Evolutionary conservation across 1,139 yeast species (phyloP).

Genomic region (Lodderomyces parapsilosis): DNA sequence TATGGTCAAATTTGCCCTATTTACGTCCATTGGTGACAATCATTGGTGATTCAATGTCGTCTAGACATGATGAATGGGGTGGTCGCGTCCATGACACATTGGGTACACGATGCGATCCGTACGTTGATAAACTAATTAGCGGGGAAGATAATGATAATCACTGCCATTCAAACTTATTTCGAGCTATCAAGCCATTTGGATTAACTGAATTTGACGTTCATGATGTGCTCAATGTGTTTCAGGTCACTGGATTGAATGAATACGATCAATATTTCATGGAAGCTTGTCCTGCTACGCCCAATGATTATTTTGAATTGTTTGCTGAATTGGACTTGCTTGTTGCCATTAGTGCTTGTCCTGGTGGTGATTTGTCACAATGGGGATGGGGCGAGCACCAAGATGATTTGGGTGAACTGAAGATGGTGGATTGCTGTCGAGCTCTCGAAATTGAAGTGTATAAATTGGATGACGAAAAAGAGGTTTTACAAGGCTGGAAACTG

Average conservation of each 20-base stretch:
- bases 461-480: slow-evolving; percentile 40
- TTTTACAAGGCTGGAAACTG: slow-evolving; percentile 49
- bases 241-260: slow-evolving; percentile 65
- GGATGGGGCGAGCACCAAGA: slow-evolving; percentile 59
- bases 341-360: slow-evolving; percentile 70
- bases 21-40: slow-evolving; percentile 64
- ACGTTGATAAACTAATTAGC: slow-evolving; percentile 60
- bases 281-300: slow-evolving; percentile 58
- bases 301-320: slow-evolving; percentile 64
- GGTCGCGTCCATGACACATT: slow-evolving; percentile 65
- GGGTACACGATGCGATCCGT: slow-evolving; percentile 71
- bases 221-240: slow-evolving; percentile 68
- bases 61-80: slow-evolving; percentile 63
- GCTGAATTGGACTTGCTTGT: slow-evolving; percentile 66
- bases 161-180: slow-evolving; percentile 62
- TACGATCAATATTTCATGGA: slow-evolving; percentile 71
- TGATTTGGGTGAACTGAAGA: slow-evolving; percentile 32
- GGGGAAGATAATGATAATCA: slow-evolving; percentile 67
- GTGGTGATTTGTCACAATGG: slow-evolving; percentile 69
- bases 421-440: slow-evolving; percentile 64
- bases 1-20: slow-evolving; percentile 65
- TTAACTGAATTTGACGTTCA: slow-evolving; percentile 66
- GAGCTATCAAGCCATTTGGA: slow-evolving; percentile 59
- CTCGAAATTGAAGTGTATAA: slow-evolving; percentile 60
- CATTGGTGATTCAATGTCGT: slow-evolving; percentile 55